Conservation (phyloP, 2,329 filamentous ascomycete genomes). For the Pseudogymnoascus sp. region DNA sequence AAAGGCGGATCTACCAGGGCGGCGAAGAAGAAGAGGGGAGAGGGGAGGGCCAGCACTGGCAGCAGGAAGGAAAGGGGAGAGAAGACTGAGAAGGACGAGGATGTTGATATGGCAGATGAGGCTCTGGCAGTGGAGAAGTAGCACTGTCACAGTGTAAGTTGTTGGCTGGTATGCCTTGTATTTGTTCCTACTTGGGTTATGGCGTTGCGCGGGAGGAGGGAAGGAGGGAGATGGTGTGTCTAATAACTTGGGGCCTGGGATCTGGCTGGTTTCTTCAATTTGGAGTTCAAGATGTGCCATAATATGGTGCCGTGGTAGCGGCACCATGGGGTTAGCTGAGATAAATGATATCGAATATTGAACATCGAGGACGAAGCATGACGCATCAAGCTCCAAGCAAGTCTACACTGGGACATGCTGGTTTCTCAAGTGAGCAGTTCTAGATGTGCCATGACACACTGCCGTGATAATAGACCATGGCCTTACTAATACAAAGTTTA, state of each 20-base stretch:
- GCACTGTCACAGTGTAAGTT: not conserved
- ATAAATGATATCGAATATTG: not conserved
- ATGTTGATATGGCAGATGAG: constrained; percentile 7
- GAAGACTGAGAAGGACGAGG: not conserved
- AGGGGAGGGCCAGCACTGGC: not conserved
- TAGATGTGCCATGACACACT: not conserved
- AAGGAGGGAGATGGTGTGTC: not conserved
- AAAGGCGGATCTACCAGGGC: constrained; percentile 32
- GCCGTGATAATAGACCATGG: no score
- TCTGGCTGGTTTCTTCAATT: not conserved
- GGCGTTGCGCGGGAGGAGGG: not conserved
- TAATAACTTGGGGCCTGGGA: not conserved
- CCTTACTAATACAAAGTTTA: not conserved
- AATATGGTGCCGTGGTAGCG: not conserved
- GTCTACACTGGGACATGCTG: not conserved
- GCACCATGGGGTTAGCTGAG: not conserved
- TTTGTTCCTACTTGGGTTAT: not conserved
- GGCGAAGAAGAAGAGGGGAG: constrained; percentile 4
- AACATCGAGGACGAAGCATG: not conserved
- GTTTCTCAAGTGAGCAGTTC: not conserved
- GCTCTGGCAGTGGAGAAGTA: not conserved
- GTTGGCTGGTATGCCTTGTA: constrained; percentile 3
- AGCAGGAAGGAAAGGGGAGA: not conserved
- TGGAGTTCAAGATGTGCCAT: not conserved
- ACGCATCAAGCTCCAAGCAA: not conserved